Conservation (phyloP, 2,329 filamentous ascomycete species). For the Ceratocystis smalleyi region DNA sequence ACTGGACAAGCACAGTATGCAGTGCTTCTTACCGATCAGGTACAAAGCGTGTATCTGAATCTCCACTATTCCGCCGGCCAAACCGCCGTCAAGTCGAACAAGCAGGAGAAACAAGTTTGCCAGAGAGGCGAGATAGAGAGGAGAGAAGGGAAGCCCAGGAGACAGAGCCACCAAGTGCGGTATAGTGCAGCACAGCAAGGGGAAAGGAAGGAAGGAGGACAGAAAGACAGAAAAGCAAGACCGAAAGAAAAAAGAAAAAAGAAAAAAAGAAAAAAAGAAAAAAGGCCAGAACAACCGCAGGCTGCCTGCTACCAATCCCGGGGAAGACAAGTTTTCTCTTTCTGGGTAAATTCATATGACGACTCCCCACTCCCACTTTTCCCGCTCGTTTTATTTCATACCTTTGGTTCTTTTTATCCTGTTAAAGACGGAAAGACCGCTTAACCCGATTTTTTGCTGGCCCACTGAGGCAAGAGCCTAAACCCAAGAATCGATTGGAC, state of each 20-base stretch:
- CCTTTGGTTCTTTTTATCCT: not conserved
- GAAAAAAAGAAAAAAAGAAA: not conserved
- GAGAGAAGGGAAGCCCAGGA: not conserved
- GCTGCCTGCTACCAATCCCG: not conserved
- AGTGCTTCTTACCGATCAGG: not conserved
- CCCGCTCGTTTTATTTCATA: not conserved
- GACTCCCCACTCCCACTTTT: not conserved
- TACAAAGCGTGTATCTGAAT: not conserved
- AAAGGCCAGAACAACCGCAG: not conserved
- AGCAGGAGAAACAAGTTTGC: not conserved
- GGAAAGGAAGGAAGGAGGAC: not conserved
- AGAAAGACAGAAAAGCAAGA: not conserved
- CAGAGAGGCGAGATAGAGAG: not conserved
- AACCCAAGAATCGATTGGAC: not conserved
- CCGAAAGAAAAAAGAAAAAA: not conserved
- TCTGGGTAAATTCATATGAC: conserved; percentile 1
- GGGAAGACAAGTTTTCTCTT: not conserved
- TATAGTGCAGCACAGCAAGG: not conserved
- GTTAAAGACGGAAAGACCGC: not conserved
- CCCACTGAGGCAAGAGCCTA: not conserved
- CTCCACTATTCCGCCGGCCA: conserved; percentile 41
- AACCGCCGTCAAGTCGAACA: conserved; percentile 36
- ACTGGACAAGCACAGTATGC: not conserved
- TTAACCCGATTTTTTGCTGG: not conserved
- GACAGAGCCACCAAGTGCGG: not conserved